phyloP scores from a whole-genome alignment of 2,329 filamentous ascomycete species.

The Dendryphion nanum region DNA sequence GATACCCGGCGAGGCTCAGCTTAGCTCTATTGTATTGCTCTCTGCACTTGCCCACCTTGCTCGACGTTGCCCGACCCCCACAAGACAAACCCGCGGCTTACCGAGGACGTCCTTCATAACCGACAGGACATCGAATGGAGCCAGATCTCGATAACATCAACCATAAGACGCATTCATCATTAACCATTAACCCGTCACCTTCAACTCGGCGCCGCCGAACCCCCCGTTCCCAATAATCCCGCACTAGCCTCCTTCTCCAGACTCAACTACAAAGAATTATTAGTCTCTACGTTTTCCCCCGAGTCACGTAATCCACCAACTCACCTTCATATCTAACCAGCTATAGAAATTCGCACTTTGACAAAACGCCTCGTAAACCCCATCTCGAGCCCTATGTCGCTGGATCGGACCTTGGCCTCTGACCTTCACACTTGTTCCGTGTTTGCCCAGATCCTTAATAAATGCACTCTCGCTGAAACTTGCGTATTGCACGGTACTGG shows the following conservation, averaged over 20 bases:
- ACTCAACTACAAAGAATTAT: too few species aligned
- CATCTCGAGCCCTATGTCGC: constrained; percentile 35
- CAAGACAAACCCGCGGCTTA: neutral
- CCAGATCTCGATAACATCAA: too few species aligned
- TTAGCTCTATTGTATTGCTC: too few species aligned
- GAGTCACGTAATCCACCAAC: too few species aligned
- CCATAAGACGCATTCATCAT: neutral
- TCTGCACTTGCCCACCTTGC: too few species aligned
- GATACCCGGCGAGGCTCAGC: too few species aligned
- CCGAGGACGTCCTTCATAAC: neutral
- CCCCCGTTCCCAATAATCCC: constrained; percentile 28
- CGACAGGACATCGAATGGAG: neutral
- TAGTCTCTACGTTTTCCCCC: too few species aligned
- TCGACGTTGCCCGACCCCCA: neutral
- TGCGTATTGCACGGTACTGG: constrained; percentile 37
- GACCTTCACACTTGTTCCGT: constrained; percentile 40
- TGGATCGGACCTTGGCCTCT: constrained; percentile 39
- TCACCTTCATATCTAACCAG: constrained; percentile 44
- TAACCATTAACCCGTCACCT: neutral
- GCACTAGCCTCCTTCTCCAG: constrained; percentile 42
- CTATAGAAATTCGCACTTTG: constrained; percentile 40
- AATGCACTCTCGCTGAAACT: constrained; percentile 40
- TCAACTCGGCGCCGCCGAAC: neutral
- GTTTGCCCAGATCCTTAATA: constrained; percentile 36
- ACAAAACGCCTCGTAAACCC: constrained; percentile 39